A percentile compares a stretch with the other conserved stretches of the same genome.
Evolutionary conservation across 2,329 filamentous ascomycete genomes (phyloP).

Genomic region (Colletotrichum caudatum): DNA sequence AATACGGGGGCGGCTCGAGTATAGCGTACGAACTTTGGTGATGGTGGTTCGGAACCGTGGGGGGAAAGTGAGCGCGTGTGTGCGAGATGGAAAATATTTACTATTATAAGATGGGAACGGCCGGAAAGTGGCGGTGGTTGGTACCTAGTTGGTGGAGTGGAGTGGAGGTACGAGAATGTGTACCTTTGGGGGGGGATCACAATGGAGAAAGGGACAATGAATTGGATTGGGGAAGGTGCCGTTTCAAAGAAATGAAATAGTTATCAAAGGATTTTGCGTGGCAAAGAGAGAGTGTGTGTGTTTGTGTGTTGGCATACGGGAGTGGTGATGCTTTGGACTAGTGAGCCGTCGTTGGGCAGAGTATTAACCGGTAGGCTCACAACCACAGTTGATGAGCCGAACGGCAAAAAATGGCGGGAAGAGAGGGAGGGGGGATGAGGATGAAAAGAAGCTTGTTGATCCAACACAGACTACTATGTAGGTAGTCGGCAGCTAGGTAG

Average conservation of each 20-base stretch:
- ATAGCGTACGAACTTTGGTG: neutral
- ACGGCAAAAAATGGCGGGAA: too few species aligned
- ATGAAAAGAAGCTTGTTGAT: neutral
- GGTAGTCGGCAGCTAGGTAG: too few species aligned
- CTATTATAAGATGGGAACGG: slow-evolving; percentile 19
- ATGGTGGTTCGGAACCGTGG: neutral
- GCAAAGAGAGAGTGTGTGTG: neutral
- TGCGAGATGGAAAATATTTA: slow-evolving; percentile 7
- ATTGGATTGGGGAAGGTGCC: neutral
- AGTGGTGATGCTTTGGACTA: slow-evolving; percentile 18
- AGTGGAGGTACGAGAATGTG: slow-evolving; percentile 23
- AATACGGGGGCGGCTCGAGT: too few species aligned
- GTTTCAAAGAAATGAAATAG: slow-evolving; percentile 25
- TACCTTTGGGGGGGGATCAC: slow-evolving; percentile 4
- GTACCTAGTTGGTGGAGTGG: neutral
- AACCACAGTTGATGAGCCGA: slow-evolving; percentile 5
- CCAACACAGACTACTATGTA: too few species aligned
- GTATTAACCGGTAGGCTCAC: slow-evolving; percentile 6
- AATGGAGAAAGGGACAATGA: slow-evolving; percentile 7
- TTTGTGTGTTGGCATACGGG: slow-evolving; percentile 2
- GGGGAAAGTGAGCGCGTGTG: neutral
- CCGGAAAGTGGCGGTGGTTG: slow-evolving; percentile 38
- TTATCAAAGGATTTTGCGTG: neutral
- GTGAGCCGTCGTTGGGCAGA: slow-evolving; percentile 22
- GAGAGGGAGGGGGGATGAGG: neutral